phyloP scores from a whole-genome alignment of 805 yeast genomes.

The Cyberlindnera lachancei region DNA sequence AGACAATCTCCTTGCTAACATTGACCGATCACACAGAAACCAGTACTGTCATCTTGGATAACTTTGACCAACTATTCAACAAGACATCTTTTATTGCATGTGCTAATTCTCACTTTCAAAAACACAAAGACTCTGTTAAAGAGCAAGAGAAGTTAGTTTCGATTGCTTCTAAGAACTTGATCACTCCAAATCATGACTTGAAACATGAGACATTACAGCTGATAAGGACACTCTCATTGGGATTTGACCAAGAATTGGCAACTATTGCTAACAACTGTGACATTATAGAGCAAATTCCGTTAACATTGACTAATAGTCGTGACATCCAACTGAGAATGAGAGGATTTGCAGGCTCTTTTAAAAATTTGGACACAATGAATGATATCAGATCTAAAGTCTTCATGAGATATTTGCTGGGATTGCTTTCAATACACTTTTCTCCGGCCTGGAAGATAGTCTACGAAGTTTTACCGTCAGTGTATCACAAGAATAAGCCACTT shows the following conservation, averaged over 20 bases:
- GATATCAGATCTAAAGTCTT: constrained; percentile 26
- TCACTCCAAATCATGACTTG: constrained; percentile 40
- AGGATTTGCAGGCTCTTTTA: constrained; percentile 39
- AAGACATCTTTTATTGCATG: constrained; percentile 15
- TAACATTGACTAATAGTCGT: constrained; percentile 61
- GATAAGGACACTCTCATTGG: constrained; percentile 26
- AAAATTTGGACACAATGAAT: constrained; percentile 21
- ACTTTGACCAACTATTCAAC: constrained; percentile 16
- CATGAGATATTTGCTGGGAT: constrained; percentile 54
- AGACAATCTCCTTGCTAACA: constrained; percentile 12
- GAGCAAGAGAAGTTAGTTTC: constrained; percentile 13
- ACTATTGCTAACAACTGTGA: constrained; percentile 41
- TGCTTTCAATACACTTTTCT: constrained; percentile 65
- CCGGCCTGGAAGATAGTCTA: constrained; percentile 80
- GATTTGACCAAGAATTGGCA: constrained; percentile 27
- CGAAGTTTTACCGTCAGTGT: constrained; percentile 47
- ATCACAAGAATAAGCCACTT: constrained; percentile 31
- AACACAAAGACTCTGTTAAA: constrained; percentile 1
- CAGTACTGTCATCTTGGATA: constrained; percentile 5
- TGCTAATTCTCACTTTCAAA: constrained; percentile 9
- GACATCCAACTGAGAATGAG: constrained; percentile 68
- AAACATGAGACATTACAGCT: constrained; percentile 48
- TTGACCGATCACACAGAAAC: constrained; percentile 1
- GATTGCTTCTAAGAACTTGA: constrained; percentile 30
- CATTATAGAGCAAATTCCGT: constrained; percentile 65